phyloP scores from a whole-genome alignment of 2,329 filamentous ascomycete species.

The Claviceps fusiformis region DNA sequence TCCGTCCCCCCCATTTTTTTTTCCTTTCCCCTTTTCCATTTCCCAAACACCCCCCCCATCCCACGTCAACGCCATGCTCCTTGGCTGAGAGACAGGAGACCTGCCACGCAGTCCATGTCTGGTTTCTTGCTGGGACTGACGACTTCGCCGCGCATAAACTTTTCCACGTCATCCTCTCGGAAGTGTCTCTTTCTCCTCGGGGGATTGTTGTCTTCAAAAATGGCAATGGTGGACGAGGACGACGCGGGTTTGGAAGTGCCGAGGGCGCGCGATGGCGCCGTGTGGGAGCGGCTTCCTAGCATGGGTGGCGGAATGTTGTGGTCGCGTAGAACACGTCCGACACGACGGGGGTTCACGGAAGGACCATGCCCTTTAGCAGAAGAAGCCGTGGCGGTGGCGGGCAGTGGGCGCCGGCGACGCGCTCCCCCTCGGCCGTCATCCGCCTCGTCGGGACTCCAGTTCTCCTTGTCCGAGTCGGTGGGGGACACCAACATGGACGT shows the following conservation, averaged over 20 bases:
- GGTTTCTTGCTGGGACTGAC: constrained; percentile 58
- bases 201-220: constrained; percentile 36
- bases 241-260: constrained; percentile 10
- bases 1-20: too few relatives aligned
- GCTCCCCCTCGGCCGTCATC: constrained; percentile 14
- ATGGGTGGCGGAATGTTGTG: constrained; percentile 19
- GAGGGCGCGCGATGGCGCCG: constrained; percentile 24
- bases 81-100: constrained; percentile 77
- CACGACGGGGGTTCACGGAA: constrained; percentile 24
- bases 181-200: constrained; percentile 7
- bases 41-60: too few relatives aligned
- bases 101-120: constrained; percentile 80
- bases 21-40: too few relatives aligned
- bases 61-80: constrained; percentile 64
- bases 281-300: constrained; percentile 25
- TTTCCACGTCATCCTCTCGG: constrained; percentile 48
- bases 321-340: constrained; percentile 28
- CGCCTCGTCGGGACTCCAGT: constrained; percentile 53
- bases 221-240: constrained; percentile 25
- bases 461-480: constrained; percentile 85
- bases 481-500: constrained; percentile 23
- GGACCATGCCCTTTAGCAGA: constrained; percentile 11
- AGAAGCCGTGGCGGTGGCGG: constrained; percentile 13
- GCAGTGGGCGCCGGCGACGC: constrained; percentile 21
- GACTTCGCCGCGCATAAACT: constrained; percentile 56